Base-by-base conservation (phyloP, 495 filamentous ascomycete species). In the Neurospora cerealis region DNA sequence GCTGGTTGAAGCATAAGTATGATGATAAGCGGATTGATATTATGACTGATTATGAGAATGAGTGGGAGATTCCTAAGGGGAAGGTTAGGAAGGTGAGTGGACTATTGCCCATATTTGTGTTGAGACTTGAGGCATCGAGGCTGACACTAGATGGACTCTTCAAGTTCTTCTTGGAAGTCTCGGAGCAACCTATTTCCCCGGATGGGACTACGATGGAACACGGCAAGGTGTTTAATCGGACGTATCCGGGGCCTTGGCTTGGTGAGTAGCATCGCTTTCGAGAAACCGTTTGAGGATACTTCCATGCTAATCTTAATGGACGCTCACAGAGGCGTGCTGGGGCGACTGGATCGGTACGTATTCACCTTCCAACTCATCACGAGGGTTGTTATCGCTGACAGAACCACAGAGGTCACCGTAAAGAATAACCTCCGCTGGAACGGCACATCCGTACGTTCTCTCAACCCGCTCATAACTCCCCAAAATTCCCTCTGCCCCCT, bases 191-290 rank as follows among this genome's bases (percentile, higher is more conserved):
- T 13, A 75, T 75, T 24, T 28, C 74, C 7, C 74, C 74, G 21
- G 74, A 75, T 40, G 74, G 74, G 1, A 32, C 46, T 6, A 75
- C 74, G 13, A 75, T 75, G 74, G 74, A 75, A 28, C 74, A 75
- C 46, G 74, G 74, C 38, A 75, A 75, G 42, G 71, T 75, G 17
- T 75, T 75, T 28, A 72, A 75, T 6, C 6, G 74, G 1, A 69
- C 41, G 1, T 75, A 75, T 70, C 74, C 74, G 0, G 74, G 74
- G 3, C 74, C 74, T 34, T 75, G 74, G 74, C 40, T 75, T 60
- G 74, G 74, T 75, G 13, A 42, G 74, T 75, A 9, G 1, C 7
- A 17, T 5, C 19, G 9, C 32, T n/a, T 28, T 2, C 10, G 19
- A 13, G 5, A 4, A 3, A 2, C 2, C 5, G 4, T 69, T 2